Evolutionary conservation across 2,329 filamentous ascomycete genomes (phyloP).

Genomic region (Ustulina deusta): DNA sequence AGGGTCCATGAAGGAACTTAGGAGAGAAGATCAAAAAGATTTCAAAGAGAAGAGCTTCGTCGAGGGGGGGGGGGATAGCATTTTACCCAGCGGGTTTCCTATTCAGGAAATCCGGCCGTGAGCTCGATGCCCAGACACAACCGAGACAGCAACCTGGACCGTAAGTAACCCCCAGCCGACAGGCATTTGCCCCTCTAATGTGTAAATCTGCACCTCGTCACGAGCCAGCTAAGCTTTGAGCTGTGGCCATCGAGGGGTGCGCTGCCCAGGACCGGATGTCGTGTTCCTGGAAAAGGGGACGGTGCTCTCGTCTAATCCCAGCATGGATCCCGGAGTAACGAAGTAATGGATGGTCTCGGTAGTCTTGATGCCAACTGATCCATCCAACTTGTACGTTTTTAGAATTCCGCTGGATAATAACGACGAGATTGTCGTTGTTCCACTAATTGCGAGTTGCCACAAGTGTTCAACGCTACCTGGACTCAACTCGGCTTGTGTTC

Average conservation of each 20-base stretch:
- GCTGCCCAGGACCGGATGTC: constrained; percentile 23
- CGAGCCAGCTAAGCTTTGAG: constrained; percentile 19
- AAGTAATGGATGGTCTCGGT: neutral
- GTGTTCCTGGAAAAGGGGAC: constrained; percentile 4
- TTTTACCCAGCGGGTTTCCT: constrained; percentile 38
- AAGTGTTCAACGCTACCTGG: neutral
- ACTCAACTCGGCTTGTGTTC: neutral
- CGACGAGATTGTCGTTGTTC: constrained; percentile 5
- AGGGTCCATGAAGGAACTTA: neutral
- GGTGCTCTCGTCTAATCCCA: constrained; percentile 8
- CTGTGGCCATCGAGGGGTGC: constrained; percentile 5
- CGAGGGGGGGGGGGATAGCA: constrained; percentile 10
- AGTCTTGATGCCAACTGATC: constrained; percentile 6
- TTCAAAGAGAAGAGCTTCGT: constrained; percentile 28
- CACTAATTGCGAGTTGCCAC: neutral
- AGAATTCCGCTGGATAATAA: constrained; percentile 4
- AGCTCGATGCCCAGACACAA: constrained; percentile 14
- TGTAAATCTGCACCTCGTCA: constrained; percentile 12
- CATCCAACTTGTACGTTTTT: constrained; percentile 12
- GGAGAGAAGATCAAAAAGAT: constrained; percentile 24
- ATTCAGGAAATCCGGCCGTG: constrained; percentile 30
- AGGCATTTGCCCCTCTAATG: constrained; percentile 16
- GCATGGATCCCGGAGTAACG: neutral
- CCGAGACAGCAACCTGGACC: neutral
- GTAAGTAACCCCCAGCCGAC: neutral